Base-by-base conservation (phyloP, 768 basidiomycete species). In the Hypsizygus marmoreus region DNA sequence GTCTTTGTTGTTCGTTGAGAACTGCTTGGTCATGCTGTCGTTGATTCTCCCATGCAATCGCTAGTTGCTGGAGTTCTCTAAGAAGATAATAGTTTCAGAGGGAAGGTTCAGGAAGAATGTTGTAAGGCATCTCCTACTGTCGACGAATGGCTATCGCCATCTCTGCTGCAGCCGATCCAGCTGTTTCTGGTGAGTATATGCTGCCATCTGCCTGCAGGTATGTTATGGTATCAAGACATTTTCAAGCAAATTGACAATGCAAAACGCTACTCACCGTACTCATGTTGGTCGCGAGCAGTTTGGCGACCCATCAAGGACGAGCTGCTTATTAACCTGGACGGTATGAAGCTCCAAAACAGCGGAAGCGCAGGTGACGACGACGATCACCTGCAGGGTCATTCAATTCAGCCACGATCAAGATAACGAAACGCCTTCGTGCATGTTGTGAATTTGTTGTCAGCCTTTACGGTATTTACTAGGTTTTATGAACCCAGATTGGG, bases 181-280 rank as follows among this genome's bases (percentile, higher is more conserved):
- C 17, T 16, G 51, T 53, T 40, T 49, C 42, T 14, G 51, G 51
- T 6, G 51, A 50, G 40, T 53, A 53, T 6, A 53, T 43, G 16
- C 33, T 37, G 3, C 29, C 41, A 23, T 43, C 31, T 10, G 26
- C 40, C 41, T 43, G 30, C 23, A 31, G 12, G 19, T 20, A 35
- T 9, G 29, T 9, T 9, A 30, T 9, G 29, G 9, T 30, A 30
- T n/a, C 9, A 9, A n/a, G n/a, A 30, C 29, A 30, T 9, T 9
- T 9, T 9, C 14, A n/a, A 24, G 22, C 22, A 17, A 14, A 40
- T 17, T 11, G 17, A 36, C 34, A 36, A 11, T 17, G 34, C 14
- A 16, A 16, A 20, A n/a, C n/a, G n/a, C n/a, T 17, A 4, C 34
- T 6, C 11, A 17, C 34, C 17, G 11, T 6, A 36, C 3, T 14